These are phyloP conservation scores for Tetrahymena thermophila DNA, from an alignment of 73 alveolate genomes.

Conservation along the genomic window DNA sequence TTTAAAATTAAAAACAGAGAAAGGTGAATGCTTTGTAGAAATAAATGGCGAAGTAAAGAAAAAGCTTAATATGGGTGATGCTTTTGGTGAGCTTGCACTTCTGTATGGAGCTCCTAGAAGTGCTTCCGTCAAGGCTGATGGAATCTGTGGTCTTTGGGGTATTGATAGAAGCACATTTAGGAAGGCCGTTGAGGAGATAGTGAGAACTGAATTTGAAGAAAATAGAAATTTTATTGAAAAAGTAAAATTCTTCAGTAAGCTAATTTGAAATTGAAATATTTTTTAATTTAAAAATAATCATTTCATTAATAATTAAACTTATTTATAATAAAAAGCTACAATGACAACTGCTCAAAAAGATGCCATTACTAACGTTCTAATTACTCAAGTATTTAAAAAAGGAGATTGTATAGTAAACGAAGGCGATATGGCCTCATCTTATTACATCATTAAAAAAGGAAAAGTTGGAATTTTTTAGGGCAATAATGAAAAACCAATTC, in stretches of 20 bases:
- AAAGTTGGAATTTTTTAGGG: slow-evolving; percentile 63
- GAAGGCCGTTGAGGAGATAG: slow-evolving; percentile 16
- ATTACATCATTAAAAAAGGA: slow-evolving; percentile 70
- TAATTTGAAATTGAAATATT: neutral
- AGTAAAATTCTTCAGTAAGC: slow-evolving; percentile 8
- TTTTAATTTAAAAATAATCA: neutral
- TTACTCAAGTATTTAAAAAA: slow-evolving; percentile 44
- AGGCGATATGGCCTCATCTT: slow-evolving; percentile 76
- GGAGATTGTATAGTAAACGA: slow-evolving; percentile 61
- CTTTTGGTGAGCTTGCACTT: slow-evolving; percentile 33
- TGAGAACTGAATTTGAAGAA: slow-evolving; percentile 18
- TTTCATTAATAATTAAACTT: neutral
- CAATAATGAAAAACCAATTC: slow-evolving; percentile 40
- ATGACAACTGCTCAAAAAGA: slow-evolving; percentile 21
- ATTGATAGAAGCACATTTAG: slow-evolving; percentile 26
- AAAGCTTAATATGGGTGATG: slow-evolving; percentile 3
- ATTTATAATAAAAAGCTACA: neutral
- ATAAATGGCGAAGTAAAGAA: neutral
- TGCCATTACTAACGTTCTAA: slow-evolving; percentile 24
- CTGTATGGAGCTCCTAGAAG: slow-evolving; percentile 36
- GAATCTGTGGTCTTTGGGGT: slow-evolving; percentile 31
- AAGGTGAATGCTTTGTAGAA: neutral
- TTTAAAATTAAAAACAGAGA: neutral
- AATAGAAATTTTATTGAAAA: slow-evolving; percentile 22
- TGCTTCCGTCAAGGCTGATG: slow-evolving; percentile 23